A percentile compares a stretch with the other conserved stretches of the same genome.
These are phyloP conservation scores for Diversispora epigaea DNA, from an alignment of 192 early-diverging fungal genomes.

Conservation along the genomic window DNA sequence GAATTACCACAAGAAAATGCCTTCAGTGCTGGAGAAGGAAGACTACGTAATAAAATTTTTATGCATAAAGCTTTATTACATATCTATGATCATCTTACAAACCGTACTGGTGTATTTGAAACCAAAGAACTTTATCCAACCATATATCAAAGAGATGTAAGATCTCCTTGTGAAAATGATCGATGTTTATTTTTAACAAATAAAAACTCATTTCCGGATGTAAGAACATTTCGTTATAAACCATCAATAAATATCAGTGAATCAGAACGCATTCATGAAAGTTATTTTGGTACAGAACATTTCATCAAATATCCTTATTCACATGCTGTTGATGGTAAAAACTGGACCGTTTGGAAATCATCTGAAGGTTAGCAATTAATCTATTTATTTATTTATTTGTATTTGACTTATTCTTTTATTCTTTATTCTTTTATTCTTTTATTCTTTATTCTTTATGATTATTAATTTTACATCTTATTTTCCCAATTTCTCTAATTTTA, in stretches of 20 bases:
- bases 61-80: constrained; percentile 51
- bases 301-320: constrained; percentile 45
- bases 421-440: no score
- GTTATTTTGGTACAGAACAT: constrained; percentile 42
- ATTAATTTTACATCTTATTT: no score
- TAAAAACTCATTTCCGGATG: constrained; percentile 48
- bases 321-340: constrained; percentile 52
- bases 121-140: constrained; percentile 44
- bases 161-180: constrained; percentile 52
- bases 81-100: constrained; percentile 38
- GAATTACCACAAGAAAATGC: constrained; percentile 47
- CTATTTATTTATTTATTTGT: no score
- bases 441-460: no score
- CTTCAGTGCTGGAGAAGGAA: constrained; percentile 44
- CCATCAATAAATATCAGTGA: constrained; percentile 53
- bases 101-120: constrained; percentile 37
- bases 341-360: constrained; percentile 50
- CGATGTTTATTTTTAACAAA: constrained; percentile 57
- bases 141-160: constrained; percentile 44
- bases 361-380: constrained; percentile 39
- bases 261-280: constrained; percentile 45
- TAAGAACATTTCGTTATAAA: constrained; percentile 46
- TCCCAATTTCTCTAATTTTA: constrained; percentile 27
- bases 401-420: no score
- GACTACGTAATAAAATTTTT: constrained; percentile 51